These are phyloP conservation scores for Wolfiporia cocos DNA, from an alignment of 1,284 basidiomycete species.

Conservation along the genomic window DNA sequence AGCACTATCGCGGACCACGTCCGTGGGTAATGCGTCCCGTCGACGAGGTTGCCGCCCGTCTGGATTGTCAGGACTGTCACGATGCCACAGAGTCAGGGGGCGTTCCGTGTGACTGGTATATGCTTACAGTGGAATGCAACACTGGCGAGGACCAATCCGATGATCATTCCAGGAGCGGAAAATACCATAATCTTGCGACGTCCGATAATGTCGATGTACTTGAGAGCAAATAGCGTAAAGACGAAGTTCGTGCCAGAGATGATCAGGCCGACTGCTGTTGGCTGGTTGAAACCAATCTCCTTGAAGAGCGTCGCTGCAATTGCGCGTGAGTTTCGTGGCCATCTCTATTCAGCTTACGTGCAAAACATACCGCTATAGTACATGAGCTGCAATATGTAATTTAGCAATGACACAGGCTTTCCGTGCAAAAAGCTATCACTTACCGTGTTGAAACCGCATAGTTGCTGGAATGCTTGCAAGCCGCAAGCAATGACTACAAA, in stretches of 20 bases:
- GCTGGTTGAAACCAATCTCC: slow-evolving; percentile 75
- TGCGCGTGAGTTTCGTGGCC: neutral
- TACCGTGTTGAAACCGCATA: slow-evolving; percentile 60
- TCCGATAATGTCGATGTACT: slow-evolving; percentile 78
- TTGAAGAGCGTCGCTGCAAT: slow-evolving; percentile 64
- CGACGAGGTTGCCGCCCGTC: slow-evolving; percentile 61
- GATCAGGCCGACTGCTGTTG: slow-evolving; percentile 75
- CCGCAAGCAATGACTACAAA: slow-evolving; percentile 67
- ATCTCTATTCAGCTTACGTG: neutral
- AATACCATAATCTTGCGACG: slow-evolving; percentile 72
- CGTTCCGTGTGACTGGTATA: neutral
- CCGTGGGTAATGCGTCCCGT: slow-evolving; percentile 58
- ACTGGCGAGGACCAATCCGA: slow-evolving; percentile 66
- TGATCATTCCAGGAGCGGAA: slow-evolving; percentile 74
- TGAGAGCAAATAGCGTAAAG: slow-evolving; percentile 77
- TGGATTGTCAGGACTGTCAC: slow-evolving; percentile 55
- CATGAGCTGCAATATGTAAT: slow-evolving; percentile 38
- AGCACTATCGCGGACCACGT: slow-evolving; percentile 69
- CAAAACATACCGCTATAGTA: slow-evolving; percentile 49
- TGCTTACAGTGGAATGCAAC: slow-evolving; percentile 71
- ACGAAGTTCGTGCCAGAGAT: slow-evolving; percentile 77
- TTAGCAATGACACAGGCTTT: neutral
- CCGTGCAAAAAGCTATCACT: no score
- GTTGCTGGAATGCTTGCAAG: slow-evolving; percentile 78
- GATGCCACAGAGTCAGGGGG: neutral